These are phyloP conservation scores for Suillus hirtellus DNA, from an alignment of 768 basidiomycete species.

Conservation along the genomic window DNA sequence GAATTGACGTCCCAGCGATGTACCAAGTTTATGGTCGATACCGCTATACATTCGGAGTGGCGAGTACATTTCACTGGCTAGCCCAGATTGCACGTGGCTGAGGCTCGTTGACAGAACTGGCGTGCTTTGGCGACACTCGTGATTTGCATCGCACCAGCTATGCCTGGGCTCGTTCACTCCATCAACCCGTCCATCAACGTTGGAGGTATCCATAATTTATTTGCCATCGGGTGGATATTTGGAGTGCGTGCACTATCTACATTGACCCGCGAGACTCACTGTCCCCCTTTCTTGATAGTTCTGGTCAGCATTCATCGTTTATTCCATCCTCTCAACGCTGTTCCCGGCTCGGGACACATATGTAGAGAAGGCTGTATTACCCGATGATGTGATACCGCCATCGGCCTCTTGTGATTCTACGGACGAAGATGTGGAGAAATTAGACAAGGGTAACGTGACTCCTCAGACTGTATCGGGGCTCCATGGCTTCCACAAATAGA, in stretches of 20 bases:
- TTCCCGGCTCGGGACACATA: constrained; percentile 12
- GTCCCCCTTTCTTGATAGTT: constrained; percentile 3
- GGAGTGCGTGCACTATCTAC: constrained; percentile 6
- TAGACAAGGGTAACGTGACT: neutral
- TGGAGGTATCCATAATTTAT: constrained; percentile 10
- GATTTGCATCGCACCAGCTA: constrained; percentile 62
- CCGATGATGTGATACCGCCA: constrained; percentile 7
- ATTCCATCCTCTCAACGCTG: constrained; percentile 9
- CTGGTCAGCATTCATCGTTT: constrained; percentile 12
- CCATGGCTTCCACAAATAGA: neutral
- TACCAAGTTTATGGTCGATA: constrained; percentile 81
- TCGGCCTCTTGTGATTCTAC: neutral
- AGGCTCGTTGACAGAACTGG: constrained; percentile 66
- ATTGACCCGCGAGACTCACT: neutral
- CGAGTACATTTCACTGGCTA: constrained; percentile 30
- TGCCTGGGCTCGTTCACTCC: constrained; percentile 77
- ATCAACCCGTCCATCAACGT: constrained; percentile 59
- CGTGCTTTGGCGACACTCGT: constrained; percentile 70
- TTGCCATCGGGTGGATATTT: constrained; percentile 15
- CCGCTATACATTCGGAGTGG: constrained; percentile 72
- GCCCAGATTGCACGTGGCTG: neutral
- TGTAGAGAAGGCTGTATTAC: constrained; percentile 11
- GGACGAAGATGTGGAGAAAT: constrained; percentile 10
- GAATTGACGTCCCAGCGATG: constrained; percentile 82
- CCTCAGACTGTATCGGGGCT: neutral